Percentiles rank a stretch among this genome's conserved stretches.
phyloP scores from a whole-genome alignment of 2,329 filamentous ascomycete species.

The Penicillium thymicola region DNA sequence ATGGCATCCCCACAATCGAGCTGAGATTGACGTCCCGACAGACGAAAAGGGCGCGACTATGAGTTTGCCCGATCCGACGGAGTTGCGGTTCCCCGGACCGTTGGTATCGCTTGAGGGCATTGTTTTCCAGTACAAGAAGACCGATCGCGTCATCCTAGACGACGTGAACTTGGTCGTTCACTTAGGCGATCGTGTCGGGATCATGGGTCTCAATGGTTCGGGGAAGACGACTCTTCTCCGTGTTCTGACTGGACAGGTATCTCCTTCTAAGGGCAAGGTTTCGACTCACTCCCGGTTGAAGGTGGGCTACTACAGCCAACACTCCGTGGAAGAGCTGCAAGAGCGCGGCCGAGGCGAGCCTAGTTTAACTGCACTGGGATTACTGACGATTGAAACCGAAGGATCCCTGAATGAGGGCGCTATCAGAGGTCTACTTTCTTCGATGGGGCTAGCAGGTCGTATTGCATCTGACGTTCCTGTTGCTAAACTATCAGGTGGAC shows the following conservation, averaged over 20 bases:
- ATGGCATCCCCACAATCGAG: slow-evolving; percentile 57
- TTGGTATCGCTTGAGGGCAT: slow-evolving; percentile 69
- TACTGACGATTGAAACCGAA: slow-evolving; percentile 57
- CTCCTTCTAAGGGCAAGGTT: slow-evolving; percentile 60
- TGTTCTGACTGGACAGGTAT: slow-evolving; percentile 60
- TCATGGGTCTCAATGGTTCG: slow-evolving; percentile 75
- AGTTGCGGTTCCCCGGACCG: slow-evolving; percentile 71
- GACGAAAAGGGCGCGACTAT: slow-evolving; percentile 59
- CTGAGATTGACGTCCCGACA: slow-evolving; percentile 67
- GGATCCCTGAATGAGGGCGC: slow-evolving; percentile 62
- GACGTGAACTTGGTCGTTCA: slow-evolving; percentile 67
- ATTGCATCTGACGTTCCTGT: slow-evolving; percentile 71
- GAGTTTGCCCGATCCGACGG: slow-evolving; percentile 59
- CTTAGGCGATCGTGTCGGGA: slow-evolving; percentile 69
- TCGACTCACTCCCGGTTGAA: slow-evolving; percentile 66
- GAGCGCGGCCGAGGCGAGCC: slow-evolving; percentile 51
- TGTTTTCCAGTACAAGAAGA: slow-evolving; percentile 59
- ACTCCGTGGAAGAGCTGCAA: slow-evolving; percentile 69
- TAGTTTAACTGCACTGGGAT: slow-evolving; percentile 60
- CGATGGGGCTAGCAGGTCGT: slow-evolving; percentile 67
- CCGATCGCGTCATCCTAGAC: slow-evolving; percentile 52
- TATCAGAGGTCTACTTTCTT: slow-evolving; percentile 62
- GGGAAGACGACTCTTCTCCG: slow-evolving; percentile 78
- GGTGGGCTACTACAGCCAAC: slow-evolving; percentile 76
- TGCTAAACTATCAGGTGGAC: slow-evolving; percentile 71